Percentiles rank a stretch among this genome's conserved stretches.
Conservation (phyloP, 768 basidiomycete species). For the Suillus bovinus region DNA sequence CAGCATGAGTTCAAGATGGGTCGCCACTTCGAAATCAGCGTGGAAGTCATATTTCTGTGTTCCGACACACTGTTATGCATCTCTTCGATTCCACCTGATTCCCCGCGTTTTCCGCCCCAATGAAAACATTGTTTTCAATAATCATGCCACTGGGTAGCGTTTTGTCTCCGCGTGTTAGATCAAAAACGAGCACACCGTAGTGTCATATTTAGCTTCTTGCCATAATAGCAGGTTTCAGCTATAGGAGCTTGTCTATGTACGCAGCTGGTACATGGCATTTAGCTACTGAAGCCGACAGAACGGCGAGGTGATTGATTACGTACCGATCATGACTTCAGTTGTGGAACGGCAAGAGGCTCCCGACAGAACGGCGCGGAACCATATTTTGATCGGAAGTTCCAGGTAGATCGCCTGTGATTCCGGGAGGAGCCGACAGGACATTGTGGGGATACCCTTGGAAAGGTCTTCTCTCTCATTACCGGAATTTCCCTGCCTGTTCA, state of each 20-base stretch:
- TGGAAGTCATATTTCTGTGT: background rate
- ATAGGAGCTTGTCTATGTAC: background rate
- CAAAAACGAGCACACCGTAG: background rate
- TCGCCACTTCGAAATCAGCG: background rate
- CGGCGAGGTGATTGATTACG: too few species aligned
- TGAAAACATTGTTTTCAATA: background rate
- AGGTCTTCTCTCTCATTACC: too few species aligned
- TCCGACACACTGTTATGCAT: background rate
- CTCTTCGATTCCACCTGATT: background rate
- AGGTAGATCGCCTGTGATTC: too few species aligned
- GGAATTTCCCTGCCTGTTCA: too few species aligned
- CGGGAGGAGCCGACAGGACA: too few species aligned
- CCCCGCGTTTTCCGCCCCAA: background rate
- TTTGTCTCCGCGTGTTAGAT: background rate
- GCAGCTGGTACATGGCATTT: background rate
- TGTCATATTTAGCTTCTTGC: background rate
- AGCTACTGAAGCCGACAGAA: background rate
- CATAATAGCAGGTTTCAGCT: background rate
- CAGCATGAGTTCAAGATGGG: background rate
- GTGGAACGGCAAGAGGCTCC: background rate
- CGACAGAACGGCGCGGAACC: background rate
- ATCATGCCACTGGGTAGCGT: background rate
- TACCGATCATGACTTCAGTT: background rate
- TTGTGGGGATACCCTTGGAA: too few species aligned
- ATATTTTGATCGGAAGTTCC: background rate